Conservation (phyloP, 768 basidiomycete genomes). For the Calocybe cyanea region DNA sequence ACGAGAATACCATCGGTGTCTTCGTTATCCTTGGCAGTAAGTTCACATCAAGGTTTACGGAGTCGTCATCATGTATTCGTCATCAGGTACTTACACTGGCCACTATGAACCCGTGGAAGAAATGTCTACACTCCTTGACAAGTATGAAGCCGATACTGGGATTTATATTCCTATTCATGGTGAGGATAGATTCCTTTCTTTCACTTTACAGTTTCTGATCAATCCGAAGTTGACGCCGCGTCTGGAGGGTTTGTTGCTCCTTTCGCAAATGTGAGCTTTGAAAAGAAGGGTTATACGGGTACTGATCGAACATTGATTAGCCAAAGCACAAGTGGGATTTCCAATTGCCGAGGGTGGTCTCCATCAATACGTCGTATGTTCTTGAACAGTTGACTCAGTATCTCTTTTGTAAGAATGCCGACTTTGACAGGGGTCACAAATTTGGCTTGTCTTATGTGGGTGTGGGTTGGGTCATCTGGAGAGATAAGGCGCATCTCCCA, state of each 20-base stretch:
- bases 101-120: slow-evolving; percentile 80
- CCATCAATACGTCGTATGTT: slow-evolving; percentile 52
- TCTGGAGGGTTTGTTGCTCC: slow-evolving; percentile 68
- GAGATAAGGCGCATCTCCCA: slow-evolving; percentile 58
- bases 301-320: slow-evolving; percentile 22
- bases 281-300: too few relatives aligned
- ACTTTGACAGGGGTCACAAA: slow-evolving; percentile 53
- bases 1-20: slow-evolving; percentile 74
- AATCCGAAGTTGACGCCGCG: slow-evolving; percentile 51
- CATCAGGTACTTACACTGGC: slow-evolving; percentile 56
- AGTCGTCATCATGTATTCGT: slow-evolving; percentile 43
- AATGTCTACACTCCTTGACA: slow-evolving; percentile 71
- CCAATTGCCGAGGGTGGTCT: slow-evolving; percentile 56
- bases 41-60: slow-evolving; percentile 10
- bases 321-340: slow-evolving; percentile 64
- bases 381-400: slow-evolving; percentile 35
- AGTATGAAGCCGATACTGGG: slow-evolving; percentile 60
- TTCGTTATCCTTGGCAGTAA: slow-evolving; percentile 48
- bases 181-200: slow-evolving; percentile 39
- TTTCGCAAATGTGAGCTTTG: slow-evolving; percentile 39
- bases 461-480: slow-evolving; percentile 71
- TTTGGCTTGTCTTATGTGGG: slow-evolving; percentile 56
- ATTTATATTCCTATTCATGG: slow-evolving; percentile 67
- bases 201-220: slow-evolving; percentile 39
- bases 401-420: too few relatives aligned